Base-by-base conservation (phyloP, 2,329 filamentous ascomycete genomes). In the Zymoseptoria crescenta region DNA sequence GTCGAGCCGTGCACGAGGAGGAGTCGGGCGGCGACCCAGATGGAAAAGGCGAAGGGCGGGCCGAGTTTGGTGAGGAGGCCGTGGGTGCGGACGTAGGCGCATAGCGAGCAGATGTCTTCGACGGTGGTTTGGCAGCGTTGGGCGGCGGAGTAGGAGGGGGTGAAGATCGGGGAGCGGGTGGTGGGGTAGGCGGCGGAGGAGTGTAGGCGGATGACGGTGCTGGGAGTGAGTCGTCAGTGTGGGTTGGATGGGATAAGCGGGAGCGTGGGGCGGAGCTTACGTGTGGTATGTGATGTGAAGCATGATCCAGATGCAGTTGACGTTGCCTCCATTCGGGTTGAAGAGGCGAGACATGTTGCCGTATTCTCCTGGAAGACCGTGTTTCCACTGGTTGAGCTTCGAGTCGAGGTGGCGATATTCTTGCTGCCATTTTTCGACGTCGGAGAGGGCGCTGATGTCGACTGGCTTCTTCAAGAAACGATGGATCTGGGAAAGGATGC, bases 131-230 rank as follows among this genome's bases (percentile, higher is more conserved):
- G 84, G 69, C 92, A 96, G 49, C 89, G 81, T 70, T 96, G 90
- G 56, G 85, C 88, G 29, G 92, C 92, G 67, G 86, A 89, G 73
- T 90, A 95, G 0, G 89, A 95, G 0, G 91, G 89, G 0, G 89
- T 92, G 75, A 96, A 96, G 56, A 96, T 92, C 10, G 87, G 87
- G 1, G 90, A 96, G 30, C 89, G 83, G 3, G 89, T 94, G 4
- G 91, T 95, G 3, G 92, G 92, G 73, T 96, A 96, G 1, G 91
- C 92, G 5, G 92, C 91, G 1, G 91, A 96, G 0, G 91, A 96
- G 75, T 96, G 91, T 24, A 96, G 81, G 41, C 92, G 86, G 66
- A 96, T 96, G 8, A 96, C 86, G 52, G 91, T 88, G 0, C 81
- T 84, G 64, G 20, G 16, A 52, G 2, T n/a, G 16, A 28, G 29